Evolutionary conservation across 331 rosid genomes (phyloP).

Genomic region (Arachis monticola): DNA sequence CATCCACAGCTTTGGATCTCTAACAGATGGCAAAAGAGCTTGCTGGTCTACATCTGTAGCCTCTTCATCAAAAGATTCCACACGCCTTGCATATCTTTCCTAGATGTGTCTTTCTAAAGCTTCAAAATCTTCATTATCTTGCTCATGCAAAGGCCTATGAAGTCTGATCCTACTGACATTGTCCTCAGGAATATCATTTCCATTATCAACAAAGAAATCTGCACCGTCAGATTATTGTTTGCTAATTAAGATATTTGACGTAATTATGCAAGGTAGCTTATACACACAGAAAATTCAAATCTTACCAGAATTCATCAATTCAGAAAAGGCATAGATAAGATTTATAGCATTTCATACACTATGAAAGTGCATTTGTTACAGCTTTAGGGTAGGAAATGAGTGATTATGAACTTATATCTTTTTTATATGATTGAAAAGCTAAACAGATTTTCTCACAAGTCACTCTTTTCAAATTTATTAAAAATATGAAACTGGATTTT

Average conservation of each 20-base stretch:
- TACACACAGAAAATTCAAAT: slow-evolving; percentile 2
- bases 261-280: neutral
- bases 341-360: slow-evolving; percentile 10
- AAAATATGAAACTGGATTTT: no score
- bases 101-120: slow-evolving; percentile 80
- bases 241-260: slow-evolving; percentile 11
- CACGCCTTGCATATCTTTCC: slow-evolving; percentile 69
- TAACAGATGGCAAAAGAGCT: slow-evolving; percentile 92
- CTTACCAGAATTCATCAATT: slow-evolving; percentile 2
- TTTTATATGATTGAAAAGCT: no score
- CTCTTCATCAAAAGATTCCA: slow-evolving; percentile 75
- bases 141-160: slow-evolving; percentile 56
- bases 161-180: slow-evolving; percentile 69
- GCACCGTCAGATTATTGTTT: slow-evolving; percentile 41
- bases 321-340: slow-evolving; percentile 14
- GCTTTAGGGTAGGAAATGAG: no score
- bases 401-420: no score
- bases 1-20: slow-evolving; percentile 99
- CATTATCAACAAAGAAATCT: slow-evolving; percentile 76
- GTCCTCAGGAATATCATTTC: slow-evolving; percentile 70
- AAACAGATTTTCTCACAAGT: no score
- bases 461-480: no score
- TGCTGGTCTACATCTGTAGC: slow-evolving; percentile 95
- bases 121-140: slow-evolving; percentile 83
- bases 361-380: no score